Evolutionary conservation across 768 basidiomycete species (phyloP).

Genomic region (Trametes coccinea): DNA sequence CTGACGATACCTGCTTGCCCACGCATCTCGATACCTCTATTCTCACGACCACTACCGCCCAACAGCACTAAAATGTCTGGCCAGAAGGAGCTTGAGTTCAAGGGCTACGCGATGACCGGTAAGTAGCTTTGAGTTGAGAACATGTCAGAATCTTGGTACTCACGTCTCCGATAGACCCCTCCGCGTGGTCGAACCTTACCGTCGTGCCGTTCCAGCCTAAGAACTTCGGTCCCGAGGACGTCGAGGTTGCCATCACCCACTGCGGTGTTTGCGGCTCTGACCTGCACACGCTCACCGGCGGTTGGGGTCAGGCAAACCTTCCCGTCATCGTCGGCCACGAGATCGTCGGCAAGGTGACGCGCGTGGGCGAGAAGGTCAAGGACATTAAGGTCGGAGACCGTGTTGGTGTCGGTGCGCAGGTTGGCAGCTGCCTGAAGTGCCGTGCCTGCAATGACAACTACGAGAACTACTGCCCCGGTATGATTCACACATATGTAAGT

Average conservation of each 20-base stretch:
- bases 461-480: constrained; percentile 59
- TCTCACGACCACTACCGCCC: not conserved
- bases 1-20: not conserved
- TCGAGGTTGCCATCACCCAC: constrained; percentile 55
- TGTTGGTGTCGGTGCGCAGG: constrained; percentile 54
- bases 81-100: constrained; percentile 25
- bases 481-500: constrained; percentile 40
- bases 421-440: constrained; percentile 53
- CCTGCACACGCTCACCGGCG: constrained; percentile 46
- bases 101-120: constrained; percentile 32
- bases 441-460: constrained; percentile 50
- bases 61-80: constrained; percentile 11
- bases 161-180: constrained; percentile 17
- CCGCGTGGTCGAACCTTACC: constrained; percentile 43
- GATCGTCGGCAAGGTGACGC: constrained; percentile 55
- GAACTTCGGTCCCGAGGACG: constrained; percentile 50
- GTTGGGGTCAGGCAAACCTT: constrained; percentile 35
- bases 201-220: constrained; percentile 56
- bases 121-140: not conserved
- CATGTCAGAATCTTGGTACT: not conserved
- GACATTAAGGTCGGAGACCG: constrained; percentile 53
- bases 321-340: constrained; percentile 45
- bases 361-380: constrained; percentile 54
- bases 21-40: not conserved
- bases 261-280: constrained; percentile 56